phyloP scores from a whole-genome alignment of 495 filamentous ascomycete genomes.

The Entonaema liquescens region DNA sequence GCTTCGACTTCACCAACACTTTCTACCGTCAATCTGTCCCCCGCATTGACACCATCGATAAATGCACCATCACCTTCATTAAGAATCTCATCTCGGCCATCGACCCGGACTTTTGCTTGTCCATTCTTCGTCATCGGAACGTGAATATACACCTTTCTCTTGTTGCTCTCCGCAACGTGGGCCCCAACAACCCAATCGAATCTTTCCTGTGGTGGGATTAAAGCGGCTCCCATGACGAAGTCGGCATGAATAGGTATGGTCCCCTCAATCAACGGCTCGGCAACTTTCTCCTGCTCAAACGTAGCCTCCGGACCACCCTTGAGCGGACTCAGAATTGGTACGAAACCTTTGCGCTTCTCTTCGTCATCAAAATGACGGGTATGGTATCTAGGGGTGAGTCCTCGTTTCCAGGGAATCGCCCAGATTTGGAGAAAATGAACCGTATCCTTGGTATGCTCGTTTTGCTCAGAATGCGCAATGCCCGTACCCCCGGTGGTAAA shows the following conservation, averaged over 20 bases:
- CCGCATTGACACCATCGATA: constrained; percentile 63
- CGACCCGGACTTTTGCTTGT: constrained; percentile 71
- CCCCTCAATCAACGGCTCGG: constrained; percentile 61
- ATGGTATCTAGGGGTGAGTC: constrained; percentile 75
- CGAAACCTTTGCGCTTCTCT: constrained; percentile 70
- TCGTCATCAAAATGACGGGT: constrained; percentile 73
- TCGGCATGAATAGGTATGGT: constrained; percentile 85
- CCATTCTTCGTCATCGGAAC: constrained; percentile 77
- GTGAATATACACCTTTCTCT: constrained; percentile 79
- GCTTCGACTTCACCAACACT: constrained; percentile 72
- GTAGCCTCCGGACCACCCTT: constrained; percentile 68
- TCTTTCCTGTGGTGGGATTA: constrained; percentile 62
- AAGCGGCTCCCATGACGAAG: constrained; percentile 76
- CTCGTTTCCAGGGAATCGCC: constrained; percentile 74
- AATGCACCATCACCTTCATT: constrained; percentile 80
- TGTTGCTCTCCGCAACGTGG: constrained; percentile 56
- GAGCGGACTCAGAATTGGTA: constrained; percentile 75
- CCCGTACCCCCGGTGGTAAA: constrained; percentile 83
- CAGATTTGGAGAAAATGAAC: constrained; percentile 88
- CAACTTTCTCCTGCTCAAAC: constrained; percentile 64
- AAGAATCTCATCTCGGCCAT: constrained; percentile 69
- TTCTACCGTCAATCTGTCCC: constrained; percentile 68
- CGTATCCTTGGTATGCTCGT: constrained; percentile 68
- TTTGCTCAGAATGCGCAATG: constrained; percentile 80
- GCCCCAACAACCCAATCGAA: constrained; percentile 72